Evolutionary conservation across 306 rosid species (phyloP).

Genomic region (Carpinus viminea): DNA sequence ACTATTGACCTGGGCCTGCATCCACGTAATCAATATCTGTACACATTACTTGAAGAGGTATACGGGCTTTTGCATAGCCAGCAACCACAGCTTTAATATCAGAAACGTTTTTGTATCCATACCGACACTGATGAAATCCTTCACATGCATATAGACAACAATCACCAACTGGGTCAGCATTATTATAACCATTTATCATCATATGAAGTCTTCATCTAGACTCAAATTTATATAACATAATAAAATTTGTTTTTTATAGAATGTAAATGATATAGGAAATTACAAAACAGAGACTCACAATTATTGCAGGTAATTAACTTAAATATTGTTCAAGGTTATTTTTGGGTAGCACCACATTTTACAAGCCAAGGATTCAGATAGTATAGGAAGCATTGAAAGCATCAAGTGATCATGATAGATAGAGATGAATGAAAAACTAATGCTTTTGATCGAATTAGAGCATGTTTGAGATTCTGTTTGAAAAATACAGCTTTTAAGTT

Average conservation of each 20-base stretch:
- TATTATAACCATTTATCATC: neutral
- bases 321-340: too few species aligned
- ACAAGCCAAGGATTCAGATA: neutral
- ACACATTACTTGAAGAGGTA: slow-evolving; percentile 95
- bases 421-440: neutral
- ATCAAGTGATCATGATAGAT: neutral
- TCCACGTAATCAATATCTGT: slow-evolving; percentile 97
- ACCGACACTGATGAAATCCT: slow-evolving; percentile 94
- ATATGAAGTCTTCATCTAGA: neutral
- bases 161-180: slow-evolving; percentile 5
- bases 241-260: neutral
- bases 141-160: slow-evolving; percentile 24
- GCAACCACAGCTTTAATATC: slow-evolving; percentile 68
- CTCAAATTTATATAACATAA: neutral
- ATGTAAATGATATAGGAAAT: too few species aligned
- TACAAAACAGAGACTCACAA: too few species aligned
- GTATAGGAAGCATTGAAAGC: neutral
- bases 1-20: too few species aligned
- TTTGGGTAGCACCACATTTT: too few species aligned
- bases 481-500: too few species aligned
- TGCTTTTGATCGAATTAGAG: too few species aligned
- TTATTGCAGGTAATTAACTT: too few species aligned
- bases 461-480: too few species aligned
- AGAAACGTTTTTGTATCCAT: slow-evolving; percentile 70
- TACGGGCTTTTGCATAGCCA: slow-evolving; percentile 62